phyloP scores from a whole-genome alignment of 495 filamentous ascomycete genomes.

The Penicillium paxilli region DNA sequence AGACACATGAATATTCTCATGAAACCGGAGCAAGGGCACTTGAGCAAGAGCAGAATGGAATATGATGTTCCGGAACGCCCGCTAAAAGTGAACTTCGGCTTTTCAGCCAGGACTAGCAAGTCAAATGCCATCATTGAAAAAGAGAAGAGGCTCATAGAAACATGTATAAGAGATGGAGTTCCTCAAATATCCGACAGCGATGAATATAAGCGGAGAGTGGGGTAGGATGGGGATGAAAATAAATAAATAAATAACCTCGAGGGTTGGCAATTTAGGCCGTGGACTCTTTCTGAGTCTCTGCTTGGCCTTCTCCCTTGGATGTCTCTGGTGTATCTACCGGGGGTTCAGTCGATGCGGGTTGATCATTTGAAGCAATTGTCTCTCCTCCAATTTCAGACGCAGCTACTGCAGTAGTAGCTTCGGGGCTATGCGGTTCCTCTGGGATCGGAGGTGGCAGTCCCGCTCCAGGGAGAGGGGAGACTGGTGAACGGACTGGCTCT shows the following conservation, averaged over 20 bases:
- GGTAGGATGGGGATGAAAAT: neutral
- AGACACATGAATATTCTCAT: no score
- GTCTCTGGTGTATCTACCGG: neutral
- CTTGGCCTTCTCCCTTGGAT: neutral
- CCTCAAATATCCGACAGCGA: neutral
- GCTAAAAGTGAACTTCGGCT: neutral
- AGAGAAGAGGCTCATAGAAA: neutral
- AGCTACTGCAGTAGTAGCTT: conserved; percentile 11
- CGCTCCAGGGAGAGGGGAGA: conserved; percentile 34
- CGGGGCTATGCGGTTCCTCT: conserved; percentile 40
- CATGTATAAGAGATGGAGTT: neutral
- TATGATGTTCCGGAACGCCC: neutral
- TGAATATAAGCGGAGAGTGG: neutral
- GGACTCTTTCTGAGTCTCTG: conserved; percentile 10
- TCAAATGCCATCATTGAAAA: neutral
- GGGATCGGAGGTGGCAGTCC: conserved; percentile 42
- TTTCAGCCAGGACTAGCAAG: neutral
- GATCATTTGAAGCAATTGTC: neutral
- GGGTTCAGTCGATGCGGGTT: neutral
- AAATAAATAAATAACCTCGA: neutral
- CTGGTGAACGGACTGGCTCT: conserved; percentile 25
- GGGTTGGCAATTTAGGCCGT: neutral
- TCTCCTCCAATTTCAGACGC: neutral
- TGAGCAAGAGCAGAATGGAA: neutral
- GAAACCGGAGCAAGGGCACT: neutral